Base-by-base conservation (phyloP, 352 stramenopile species). In the Pythium oligandrum region DNA sequence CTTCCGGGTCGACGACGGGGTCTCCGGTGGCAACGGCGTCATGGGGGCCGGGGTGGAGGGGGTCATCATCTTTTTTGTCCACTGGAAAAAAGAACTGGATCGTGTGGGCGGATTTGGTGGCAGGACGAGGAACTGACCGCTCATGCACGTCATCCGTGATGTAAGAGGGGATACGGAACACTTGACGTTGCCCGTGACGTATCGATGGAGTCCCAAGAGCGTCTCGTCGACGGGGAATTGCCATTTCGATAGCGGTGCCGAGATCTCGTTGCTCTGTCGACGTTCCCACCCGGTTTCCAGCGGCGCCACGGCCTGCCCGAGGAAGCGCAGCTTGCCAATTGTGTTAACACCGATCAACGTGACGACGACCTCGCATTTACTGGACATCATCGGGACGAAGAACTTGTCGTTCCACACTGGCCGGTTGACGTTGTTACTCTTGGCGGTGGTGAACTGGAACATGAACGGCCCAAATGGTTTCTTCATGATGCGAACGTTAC, bases 401-500 rank as follows among this genome's bases (percentile, higher is more conserved):
- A 90, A 89, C 44, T 49, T 68, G 64, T 89, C 78, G 7, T 63
- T 55, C 72, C 79, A 93, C 9, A 57, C 74, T 4, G 78, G 78
- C 9, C 75, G 48, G 39, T 87, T 71, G 35, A 88, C 65, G 46
- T 85, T 82, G 7, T 64, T 72, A 53, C 74, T 69, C 48, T 76
- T 77, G 12, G 50, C 53, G 2, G 83, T 86, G 39, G 73, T 72
- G 64, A 90, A 93, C 64, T 93, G 75, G 55, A 90, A 93, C 83
- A 93, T 93, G 70, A 91, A 91, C 38, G 83, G 83, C 0, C 83
- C 83, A 48, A 90, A 93, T 8, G 83, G 83, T 38, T 89, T 87
- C 68, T 90, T 90, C n/a, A 93, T 72, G 53, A 93, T 76, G 47
- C 79, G 80, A 3, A 93, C 74, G 49, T 86, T 89, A 68, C 76